Evolutionary conservation across 2,329 filamentous ascomycete species (phyloP), one percentile per base, ranked within the genome.

Genomic region (Clonostachys solani): DNA sequence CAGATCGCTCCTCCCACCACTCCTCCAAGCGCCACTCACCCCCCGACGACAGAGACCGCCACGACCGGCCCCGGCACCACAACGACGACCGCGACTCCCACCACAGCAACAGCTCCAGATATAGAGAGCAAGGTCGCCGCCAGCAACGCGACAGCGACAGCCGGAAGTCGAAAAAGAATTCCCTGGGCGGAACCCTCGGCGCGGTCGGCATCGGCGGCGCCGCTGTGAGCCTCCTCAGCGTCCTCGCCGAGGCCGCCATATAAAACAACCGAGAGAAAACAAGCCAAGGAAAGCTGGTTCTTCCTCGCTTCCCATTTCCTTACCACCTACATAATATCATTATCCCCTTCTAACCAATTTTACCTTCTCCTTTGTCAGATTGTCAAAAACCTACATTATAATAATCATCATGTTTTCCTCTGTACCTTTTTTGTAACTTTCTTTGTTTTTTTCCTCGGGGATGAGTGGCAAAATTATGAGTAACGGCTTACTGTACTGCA

Each of bases 181-280:
- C 65, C 12, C 74, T 74, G 62, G 74, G 75, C 43, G 78, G 81
- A 52, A 75, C 78, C 15, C 66, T 83, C 5, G 72, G 74, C 3
- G 78, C 77, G 1, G 81, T 79, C 6, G 76, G 81, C 2, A 77
- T 85, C 33, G 81, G 81, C 5, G 78, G 81, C 10, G 80, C 80
- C 1, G 80, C 81, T 1, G 79, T 75, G 4, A 81, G 78, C 46
- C 60, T 84, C 50, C 56, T 84, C 42, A 75, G 74, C 46, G 78
- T 83, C 2, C 61, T 84, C 33, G 73, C 76, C 5, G 79, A 84
- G 57, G 80, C 80, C 23, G 79, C 78, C 5, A 60, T 59, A 29
- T 38, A 38, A 18, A 17, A n/a, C 36, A 12, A 3, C 36, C 12
- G 8, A 10, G 23, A 29, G 23, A 29, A 29, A 29, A 4, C 23